phyloP scores from a whole-genome alignment of 2,329 filamentous ascomycete genomes.

The Hymenoscyphus scutula region DNA sequence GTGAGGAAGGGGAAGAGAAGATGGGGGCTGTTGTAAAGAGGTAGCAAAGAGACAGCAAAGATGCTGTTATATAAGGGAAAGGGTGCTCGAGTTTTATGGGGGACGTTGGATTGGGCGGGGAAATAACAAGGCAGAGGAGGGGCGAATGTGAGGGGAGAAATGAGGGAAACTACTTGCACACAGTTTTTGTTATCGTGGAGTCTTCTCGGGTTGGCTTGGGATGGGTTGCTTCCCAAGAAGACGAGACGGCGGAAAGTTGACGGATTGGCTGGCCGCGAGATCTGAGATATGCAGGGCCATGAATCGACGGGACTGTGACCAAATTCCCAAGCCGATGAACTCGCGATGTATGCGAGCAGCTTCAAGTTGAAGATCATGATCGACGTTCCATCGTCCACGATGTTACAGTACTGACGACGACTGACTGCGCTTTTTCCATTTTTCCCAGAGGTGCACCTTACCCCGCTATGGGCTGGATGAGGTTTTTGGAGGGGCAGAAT shows the following conservation, averaged over 20 bases:
- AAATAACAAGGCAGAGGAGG: not conserved
- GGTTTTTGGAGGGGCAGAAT: not conserved
- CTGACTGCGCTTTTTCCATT: not conserved
- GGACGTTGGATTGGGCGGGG: not conserved
- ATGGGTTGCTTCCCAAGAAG: not conserved
- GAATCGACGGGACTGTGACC: not conserved
- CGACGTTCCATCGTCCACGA: not conserved
- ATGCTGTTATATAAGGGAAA: not conserved
- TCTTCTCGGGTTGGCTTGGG: too few relatives aligned
- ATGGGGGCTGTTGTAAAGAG: not conserved
- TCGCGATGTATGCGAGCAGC: not conserved
- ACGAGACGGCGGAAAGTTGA: not conserved
- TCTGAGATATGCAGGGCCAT: constrained; percentile 2
- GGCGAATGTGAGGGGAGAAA: not conserved
- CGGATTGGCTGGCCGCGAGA: not conserved
- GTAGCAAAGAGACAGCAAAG: too few relatives aligned
- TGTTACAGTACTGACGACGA: not conserved
- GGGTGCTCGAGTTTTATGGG: not conserved
- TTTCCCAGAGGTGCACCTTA: too few relatives aligned
- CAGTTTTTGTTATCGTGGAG: not conserved
- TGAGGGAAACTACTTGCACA: not conserved
- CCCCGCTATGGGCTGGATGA: not conserved
- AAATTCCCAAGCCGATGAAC: not conserved
- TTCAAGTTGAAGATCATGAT: not conserved
- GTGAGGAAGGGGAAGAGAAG: not conserved